These are phyloP conservation scores for Tremella mesenterica DNA, from an alignment of 768 basidiomycete species.

Conservation along the genomic window DNA sequence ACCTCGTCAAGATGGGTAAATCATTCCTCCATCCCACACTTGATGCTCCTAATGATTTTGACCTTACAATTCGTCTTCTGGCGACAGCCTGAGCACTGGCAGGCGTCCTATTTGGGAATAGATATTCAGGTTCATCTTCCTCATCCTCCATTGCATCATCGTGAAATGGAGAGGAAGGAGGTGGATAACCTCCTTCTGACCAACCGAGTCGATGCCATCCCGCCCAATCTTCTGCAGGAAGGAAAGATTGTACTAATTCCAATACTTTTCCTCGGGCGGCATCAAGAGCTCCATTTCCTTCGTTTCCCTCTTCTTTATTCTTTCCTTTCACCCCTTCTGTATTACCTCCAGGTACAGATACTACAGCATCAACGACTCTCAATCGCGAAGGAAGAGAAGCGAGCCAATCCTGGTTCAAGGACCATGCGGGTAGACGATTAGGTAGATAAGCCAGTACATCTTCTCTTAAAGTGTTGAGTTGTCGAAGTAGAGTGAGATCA, in stretches of 20 bases:
- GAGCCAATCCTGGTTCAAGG: constrained; percentile 12
- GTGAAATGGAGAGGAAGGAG: neutral
- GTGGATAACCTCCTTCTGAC: constrained; percentile 29
- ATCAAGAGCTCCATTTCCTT: neutral
- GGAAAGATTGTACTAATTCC: constrained; percentile 30
- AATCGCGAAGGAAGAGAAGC: constrained; percentile 6
- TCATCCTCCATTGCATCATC: constrained; percentile 20
- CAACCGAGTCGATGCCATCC: constrained; percentile 43
- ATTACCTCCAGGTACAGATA: constrained; percentile 1
- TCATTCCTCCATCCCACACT: constrained; percentile 6
- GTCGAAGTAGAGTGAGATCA: constrained; percentile 14
- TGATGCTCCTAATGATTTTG: constrained; percentile 9
- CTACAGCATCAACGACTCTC: neutral
- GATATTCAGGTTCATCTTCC: constrained; percentile 41
- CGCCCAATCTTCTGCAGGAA: constrained; percentile 44
- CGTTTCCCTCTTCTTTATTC: constrained; percentile 1
- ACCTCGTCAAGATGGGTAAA: neutral
- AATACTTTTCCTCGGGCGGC: constrained; percentile 24
- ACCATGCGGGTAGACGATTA: constrained; percentile 3
- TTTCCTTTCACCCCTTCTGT: no score
- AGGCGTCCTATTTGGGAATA: constrained; percentile 43
- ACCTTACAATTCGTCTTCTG: constrained; percentile 10
- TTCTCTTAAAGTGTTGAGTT: constrained; percentile 28
- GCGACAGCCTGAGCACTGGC: constrained; percentile 26
- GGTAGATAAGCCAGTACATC: constrained; percentile 30